Percentiles rank a stretch among this genome's conserved stretches.
These are phyloP conservation scores for Russula sp. DNA, from an alignment of 768 basidiomycete species.

Conservation along the genomic window DNA sequence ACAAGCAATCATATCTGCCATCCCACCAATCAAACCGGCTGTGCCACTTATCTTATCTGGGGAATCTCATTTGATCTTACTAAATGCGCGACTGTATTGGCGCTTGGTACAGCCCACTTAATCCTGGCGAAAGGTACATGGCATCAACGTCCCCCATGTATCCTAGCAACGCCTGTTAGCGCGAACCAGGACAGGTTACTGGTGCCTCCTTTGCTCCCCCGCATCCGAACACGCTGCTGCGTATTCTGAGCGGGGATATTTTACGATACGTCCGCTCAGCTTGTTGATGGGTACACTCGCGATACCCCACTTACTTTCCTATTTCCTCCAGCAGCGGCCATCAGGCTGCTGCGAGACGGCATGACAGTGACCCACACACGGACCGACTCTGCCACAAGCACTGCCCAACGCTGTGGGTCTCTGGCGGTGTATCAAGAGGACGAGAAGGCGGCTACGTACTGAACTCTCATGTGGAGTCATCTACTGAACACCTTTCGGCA, in stretches of 20 bases:
- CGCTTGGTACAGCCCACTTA: conserved; percentile 71
- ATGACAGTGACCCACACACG: conserved; percentile 24
- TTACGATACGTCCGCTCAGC: conserved; percentile 84
- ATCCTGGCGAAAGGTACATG: conserved; percentile 86
- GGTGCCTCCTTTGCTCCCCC: too few relatives aligned
- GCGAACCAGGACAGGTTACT: conserved; percentile 80
- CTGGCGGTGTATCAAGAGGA: conserved; percentile 43
- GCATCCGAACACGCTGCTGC: neutral
- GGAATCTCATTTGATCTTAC: conserved; percentile 31
- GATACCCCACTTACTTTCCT: conserved; percentile 70
- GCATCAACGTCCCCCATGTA: conserved; percentile 75
- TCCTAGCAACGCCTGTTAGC: conserved; percentile 57
- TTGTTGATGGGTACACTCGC: conserved; percentile 74
- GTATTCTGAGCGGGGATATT: conserved; percentile 54
- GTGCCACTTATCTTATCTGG: conserved; percentile 43
- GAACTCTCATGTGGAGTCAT: conserved; percentile 73
- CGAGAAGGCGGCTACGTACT: conserved; percentile 57
- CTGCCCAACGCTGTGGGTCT: neutral
- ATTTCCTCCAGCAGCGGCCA: conserved; percentile 48
- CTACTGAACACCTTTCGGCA: conserved; percentile 66
- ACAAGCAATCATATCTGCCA: conserved; percentile 84
- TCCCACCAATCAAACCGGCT: conserved; percentile 56
- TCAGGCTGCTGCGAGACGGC: conserved; percentile 24
- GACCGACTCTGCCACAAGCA: neutral
- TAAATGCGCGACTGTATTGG: conserved; percentile 48